Evolutionary conservation across 805 yeast species (phyloP).

Genomic region (Candida boleticola): DNA sequence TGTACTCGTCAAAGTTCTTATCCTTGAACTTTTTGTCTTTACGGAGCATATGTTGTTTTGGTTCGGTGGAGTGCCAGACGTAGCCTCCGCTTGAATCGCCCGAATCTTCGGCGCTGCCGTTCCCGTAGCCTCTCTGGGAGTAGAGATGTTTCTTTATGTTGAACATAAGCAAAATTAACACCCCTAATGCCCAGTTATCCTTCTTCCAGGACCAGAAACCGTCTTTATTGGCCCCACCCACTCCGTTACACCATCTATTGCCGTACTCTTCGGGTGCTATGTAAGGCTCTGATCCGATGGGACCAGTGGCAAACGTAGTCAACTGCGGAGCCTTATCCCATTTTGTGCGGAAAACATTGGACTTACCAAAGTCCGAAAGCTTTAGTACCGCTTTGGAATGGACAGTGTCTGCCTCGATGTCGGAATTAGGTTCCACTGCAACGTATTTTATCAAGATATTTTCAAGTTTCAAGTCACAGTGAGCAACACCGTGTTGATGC

Average conservation of each 20-base stretch:
- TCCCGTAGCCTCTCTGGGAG: background rate
- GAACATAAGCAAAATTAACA: conserved; percentile 34
- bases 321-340: conserved; percentile 55
- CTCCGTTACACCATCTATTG: background rate
- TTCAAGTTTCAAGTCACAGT: conserved; percentile 90
- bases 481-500: conserved; percentile 92
- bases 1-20: conserved; percentile 37
- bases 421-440: conserved; percentile 5
- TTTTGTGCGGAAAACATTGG: conserved; percentile 85
- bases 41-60: conserved; percentile 12
- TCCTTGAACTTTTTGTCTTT: conserved; percentile 24
- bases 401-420: background rate
- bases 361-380: conserved; percentile 80
- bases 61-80: conserved; percentile 33
- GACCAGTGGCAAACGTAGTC: conserved; percentile 60
- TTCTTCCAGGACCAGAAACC: conserved; percentile 44
- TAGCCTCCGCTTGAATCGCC: conserved; percentile 21
- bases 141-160: conserved; percentile 28
- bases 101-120: conserved; percentile 2
- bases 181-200: conserved; percentile 89
- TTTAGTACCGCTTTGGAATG: conserved; percentile 20
- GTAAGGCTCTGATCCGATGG: conserved; percentile 85
- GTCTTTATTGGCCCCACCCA: background rate
- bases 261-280: conserved; percentile 88
- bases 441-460: conserved; percentile 55